These are phyloP conservation scores for Striga asiatica DNA, from an alignment of 257 asterid genomes.

Conservation along the genomic window DNA sequence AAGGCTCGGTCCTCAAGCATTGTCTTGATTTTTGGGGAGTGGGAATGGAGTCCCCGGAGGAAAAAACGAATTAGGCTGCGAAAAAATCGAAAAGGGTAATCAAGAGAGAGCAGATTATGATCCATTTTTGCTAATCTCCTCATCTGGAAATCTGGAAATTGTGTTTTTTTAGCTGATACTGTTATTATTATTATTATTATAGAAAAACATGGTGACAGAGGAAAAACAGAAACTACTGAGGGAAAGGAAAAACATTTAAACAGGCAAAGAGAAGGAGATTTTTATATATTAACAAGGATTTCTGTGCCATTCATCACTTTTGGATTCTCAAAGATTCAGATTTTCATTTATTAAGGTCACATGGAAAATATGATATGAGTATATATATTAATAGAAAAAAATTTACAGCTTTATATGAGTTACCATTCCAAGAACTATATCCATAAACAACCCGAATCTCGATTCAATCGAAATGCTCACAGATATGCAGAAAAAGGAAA, in stretches of 20 bases:
- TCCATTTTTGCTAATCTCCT: too few species aligned
- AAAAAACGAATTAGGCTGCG: slow-evolving; percentile 6
- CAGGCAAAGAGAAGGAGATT: too few species aligned
- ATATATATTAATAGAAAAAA: background rate
- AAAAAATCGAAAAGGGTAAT: slow-evolving; percentile 15
- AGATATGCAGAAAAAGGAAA: too few species aligned
- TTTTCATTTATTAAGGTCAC: slow-evolving; percentile 9
- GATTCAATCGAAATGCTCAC: too few species aligned
- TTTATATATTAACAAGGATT: too few species aligned
- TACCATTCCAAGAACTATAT: slow-evolving; percentile 5
- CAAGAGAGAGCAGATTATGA: background rate
- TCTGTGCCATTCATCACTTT: slow-evolving; percentile 11
- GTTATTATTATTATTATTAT: too few species aligned
- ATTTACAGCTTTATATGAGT: background rate
- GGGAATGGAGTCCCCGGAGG: background rate
- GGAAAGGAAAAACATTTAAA: too few species aligned
- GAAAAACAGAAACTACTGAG: background rate
- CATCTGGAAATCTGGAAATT: too few species aligned
- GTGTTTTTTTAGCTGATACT: too few species aligned
- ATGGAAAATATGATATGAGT: slow-evolving; percentile 7
- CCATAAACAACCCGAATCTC: slow-evolving; percentile 10
- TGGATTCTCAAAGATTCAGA: slow-evolving; percentile 11
- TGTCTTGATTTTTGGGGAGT: slow-evolving; percentile 29
- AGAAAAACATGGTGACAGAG: background rate
- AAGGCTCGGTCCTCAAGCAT: slow-evolving; percentile 77